Base-by-base conservation (phyloP, 2,329 filamentous ascomycete species). In the Chrysoporthe cubensis region DNA sequence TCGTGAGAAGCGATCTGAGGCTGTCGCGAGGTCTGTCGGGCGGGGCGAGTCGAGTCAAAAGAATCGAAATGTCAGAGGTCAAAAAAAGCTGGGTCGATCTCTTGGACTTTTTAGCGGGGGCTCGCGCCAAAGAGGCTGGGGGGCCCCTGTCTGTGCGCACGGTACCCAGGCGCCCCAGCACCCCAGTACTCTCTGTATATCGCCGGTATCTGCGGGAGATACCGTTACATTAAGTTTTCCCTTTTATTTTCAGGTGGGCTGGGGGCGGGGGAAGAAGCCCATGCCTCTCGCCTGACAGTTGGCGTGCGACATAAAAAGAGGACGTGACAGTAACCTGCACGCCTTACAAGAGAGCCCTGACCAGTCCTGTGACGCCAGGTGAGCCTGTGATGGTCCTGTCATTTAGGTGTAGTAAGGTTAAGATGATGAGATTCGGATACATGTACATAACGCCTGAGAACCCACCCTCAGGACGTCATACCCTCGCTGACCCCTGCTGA, bases 61-160 rank as follows among this genome's bases (percentile, higher is more conserved):
- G 44, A 60, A 59, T 67, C 58, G 61, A 62, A 66, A 43, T 56
- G 62, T 62, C 44, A 52, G 21, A 64, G 43, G 58, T 37, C 11
- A 16, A 40, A 63, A 63, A 63, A 67, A 59, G 42, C 61, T n/a
- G 4, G 44, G 42, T 43, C 18, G 16, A 50, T 60, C 48, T n/a
- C 42, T 65, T 37, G 26, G 42, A 66, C 64, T 68, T 70, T 70
- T 70, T 69, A 70, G 69, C 65, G 69, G 69, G 62, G 64, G 18
- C 54, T 32, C 8, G 9, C 21, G 2, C 34, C 1, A 32, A 4
- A 4, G 3, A 3, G 46, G 48, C 26, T 16, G 21, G 59, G 43
- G 13, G 6, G 32, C 14, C 50, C 48, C 48, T 52, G 48, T 26
- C n/a, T 14, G 11, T 52, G 48, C n/a, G 21, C n/a, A 26, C 26